A percentile compares a stretch with the other conserved stretches of the same genome.
phyloP scores from a whole-genome alignment of 208 protist species.

The Crithidia brevicula region DNA sequence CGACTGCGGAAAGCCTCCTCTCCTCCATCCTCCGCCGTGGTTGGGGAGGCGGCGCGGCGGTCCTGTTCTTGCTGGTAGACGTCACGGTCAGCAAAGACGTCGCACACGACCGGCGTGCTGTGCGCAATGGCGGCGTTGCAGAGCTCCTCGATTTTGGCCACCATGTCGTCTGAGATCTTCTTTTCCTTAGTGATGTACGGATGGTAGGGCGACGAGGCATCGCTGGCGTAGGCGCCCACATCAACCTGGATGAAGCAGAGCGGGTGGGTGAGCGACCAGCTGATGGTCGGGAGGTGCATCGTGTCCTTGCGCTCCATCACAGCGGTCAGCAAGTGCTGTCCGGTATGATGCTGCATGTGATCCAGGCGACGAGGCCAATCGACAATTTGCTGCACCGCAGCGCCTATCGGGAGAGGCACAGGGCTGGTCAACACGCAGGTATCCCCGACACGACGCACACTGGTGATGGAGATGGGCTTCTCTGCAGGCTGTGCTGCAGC shows the following conservation, averaged over 20 bases:
- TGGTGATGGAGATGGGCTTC: slow-evolving; percentile 25
- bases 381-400: slow-evolving; percentile 60
- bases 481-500: neutral
- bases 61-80: slow-evolving; percentile 47
- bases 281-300: slow-evolving; percentile 71
- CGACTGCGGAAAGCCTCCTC: slow-evolving; percentile 48
- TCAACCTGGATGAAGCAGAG: slow-evolving; percentile 79
- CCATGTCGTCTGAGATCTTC: slow-evolving; percentile 56
- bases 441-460: slow-evolving; percentile 63
- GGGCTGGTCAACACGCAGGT: slow-evolving; percentile 61
- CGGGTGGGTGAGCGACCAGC: slow-evolving; percentile 81
- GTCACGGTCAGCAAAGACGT: slow-evolving; percentile 51
- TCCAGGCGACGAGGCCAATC: slow-evolving; percentile 85
- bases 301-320: slow-evolving; percentile 58
- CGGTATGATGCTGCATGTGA: slow-evolving; percentile 95
- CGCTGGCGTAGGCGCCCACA: slow-evolving; percentile 32
- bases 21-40: slow-evolving; percentile 7
- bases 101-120: slow-evolving; percentile 48
- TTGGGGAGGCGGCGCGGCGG: slow-evolving; percentile 12
- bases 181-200: slow-evolving; percentile 51
- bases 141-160: slow-evolving; percentile 50
- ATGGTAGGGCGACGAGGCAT: slow-evolving; percentile 25
- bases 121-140: slow-evolving; percentile 70
- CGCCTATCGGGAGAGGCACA: slow-evolving; percentile 41
- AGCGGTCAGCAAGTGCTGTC: slow-evolving; percentile 88